phyloP scores from a whole-genome alignment of 2,329 filamentous ascomycete genomes.

The Fusarium hostae region DNA sequence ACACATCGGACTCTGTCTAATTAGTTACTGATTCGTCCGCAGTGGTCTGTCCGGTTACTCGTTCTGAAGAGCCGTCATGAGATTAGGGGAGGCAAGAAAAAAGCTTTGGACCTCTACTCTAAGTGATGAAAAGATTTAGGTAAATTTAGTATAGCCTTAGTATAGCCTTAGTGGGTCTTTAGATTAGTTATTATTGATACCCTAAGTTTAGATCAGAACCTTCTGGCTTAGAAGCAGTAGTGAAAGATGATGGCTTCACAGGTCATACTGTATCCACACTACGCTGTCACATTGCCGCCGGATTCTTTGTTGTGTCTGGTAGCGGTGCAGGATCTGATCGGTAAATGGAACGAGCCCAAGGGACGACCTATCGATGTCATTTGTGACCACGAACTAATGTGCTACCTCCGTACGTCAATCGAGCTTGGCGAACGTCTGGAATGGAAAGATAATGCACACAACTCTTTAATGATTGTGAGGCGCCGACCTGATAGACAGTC shows the following conservation, averaged over 20 bases:
- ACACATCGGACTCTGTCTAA: too few species aligned
- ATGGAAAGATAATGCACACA: too few species aligned
- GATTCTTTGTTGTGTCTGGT: rapidly evolving
- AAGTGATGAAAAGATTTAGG: not conserved
- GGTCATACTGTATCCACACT: rapidly evolving
- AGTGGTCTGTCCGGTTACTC: too few species aligned
- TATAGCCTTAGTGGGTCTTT: not conserved
- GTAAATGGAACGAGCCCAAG: rapidly evolving
- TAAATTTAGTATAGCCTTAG: not conserved
- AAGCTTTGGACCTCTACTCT: not conserved
- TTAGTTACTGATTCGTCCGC: too few species aligned
- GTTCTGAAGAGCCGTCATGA: rapidly evolving
- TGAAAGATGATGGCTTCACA: not conserved
- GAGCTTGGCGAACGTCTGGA: rapidly evolving
- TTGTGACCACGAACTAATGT: not conserved
- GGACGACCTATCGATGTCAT: not conserved
- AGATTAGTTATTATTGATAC: rapidly evolving
- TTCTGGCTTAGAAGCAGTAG: rapidly evolving
- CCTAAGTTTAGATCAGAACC: not conserved
- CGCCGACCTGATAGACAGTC: not conserved
- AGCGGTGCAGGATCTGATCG: not conserved
- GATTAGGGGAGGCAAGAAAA: not conserved
- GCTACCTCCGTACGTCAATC: not conserved
- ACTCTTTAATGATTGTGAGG: not conserved
- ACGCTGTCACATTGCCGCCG: rapidly evolving